Base-by-base conservation (phyloP, 2,329 filamentous ascomycete species). In the Teratosphaeriaceae sp. region DNA sequence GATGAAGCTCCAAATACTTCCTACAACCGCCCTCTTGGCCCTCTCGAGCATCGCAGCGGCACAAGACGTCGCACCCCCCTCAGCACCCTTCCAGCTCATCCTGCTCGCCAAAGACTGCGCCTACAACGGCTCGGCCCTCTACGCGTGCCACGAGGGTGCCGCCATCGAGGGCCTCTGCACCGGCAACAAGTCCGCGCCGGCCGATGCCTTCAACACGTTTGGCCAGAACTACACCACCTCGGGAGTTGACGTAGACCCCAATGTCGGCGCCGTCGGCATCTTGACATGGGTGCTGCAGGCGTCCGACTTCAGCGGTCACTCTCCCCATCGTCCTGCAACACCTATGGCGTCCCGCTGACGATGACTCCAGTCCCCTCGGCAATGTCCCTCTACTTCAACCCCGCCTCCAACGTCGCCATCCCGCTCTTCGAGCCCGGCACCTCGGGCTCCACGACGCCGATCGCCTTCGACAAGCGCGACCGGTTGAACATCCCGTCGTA, bases 91-190 rank as follows among this genome's bases (percentile, higher is more conserved):
- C 61, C 44, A 63, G 22, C 62, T 74, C 18, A 50, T 65, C 33
- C 45, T 72, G 29, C 40, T 57, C 24, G 69, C 68, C 18, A 38
- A 55, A 1, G 65, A 71, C 44, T 47, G 52, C 4, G 59, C 61
- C 2, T 48, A 66, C 41, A 62, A 72, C 38, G 65, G 65, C 42
- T 36, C 55, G 11, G 57, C 60, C 5, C 63, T 74, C 13, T 53
- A 52, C 4, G 54, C 71, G 43, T 74, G 71, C 56, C 71, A 73
- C 52, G 62, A 65, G 45, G 71, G 71, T 22, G 71, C 71, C 16
- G 71, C 64, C 3, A 70, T 73, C 41, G 70, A 73, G 52, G 64
- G 59, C 9, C 65, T 73, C 42, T 73, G 71, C 48, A 47, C 69
- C 15, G 46, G 42, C 24, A 16, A 38, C 35, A 16, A 6, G 37